A percentile compares a stretch with the other conserved stretches of the same genome.
These are phyloP conservation scores for Thecaphora thlaspeos DNA, from an alignment of 1,284 basidiomycete genomes.

Conservation along the genomic window DNA sequence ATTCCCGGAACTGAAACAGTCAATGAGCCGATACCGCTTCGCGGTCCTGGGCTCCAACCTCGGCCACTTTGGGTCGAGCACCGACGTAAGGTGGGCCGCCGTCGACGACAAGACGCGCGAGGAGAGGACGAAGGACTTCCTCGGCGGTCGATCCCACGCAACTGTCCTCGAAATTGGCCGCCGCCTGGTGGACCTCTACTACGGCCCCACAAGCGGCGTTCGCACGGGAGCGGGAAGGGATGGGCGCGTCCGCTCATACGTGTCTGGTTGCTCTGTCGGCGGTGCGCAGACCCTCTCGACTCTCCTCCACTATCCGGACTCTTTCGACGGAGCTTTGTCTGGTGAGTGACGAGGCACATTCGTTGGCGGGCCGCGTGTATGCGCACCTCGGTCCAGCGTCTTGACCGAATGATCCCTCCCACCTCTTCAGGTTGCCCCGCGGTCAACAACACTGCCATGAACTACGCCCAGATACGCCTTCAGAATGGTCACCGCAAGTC, in stretches of 20 bases:
- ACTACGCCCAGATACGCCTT: not conserved
- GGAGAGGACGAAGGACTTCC: not conserved
- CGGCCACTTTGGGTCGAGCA: conserved; percentile 23
- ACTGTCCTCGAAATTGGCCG: not conserved
- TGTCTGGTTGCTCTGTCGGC: not conserved
- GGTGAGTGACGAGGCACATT: too few species aligned
- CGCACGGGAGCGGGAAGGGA: not conserved
- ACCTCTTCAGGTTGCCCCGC: not conserved
- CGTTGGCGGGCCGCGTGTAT: too few species aligned
- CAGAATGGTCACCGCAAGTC: not conserved
- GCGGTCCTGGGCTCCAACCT: conserved; percentile 29
- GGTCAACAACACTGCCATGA: not conserved
- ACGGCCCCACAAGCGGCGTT: not conserved
- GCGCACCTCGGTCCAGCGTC: too few species aligned
- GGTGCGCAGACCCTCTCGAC: not conserved
- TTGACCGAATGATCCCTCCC: too few species aligned
- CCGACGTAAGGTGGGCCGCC: conserved; percentile 4
- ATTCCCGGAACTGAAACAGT: conserved; percentile 38
- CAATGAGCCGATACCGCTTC: conserved; percentile 23
- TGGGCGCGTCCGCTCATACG: not conserved
- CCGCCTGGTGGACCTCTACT: not conserved
- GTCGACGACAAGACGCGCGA: not conserved
- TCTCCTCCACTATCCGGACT: not conserved
- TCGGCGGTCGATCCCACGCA: not conserved
- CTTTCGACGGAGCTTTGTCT: not conserved